These are phyloP conservation scores for Xylariaceae sp. DNA, from an alignment of 2,329 filamentous ascomycete genomes.

Conservation along the genomic window DNA sequence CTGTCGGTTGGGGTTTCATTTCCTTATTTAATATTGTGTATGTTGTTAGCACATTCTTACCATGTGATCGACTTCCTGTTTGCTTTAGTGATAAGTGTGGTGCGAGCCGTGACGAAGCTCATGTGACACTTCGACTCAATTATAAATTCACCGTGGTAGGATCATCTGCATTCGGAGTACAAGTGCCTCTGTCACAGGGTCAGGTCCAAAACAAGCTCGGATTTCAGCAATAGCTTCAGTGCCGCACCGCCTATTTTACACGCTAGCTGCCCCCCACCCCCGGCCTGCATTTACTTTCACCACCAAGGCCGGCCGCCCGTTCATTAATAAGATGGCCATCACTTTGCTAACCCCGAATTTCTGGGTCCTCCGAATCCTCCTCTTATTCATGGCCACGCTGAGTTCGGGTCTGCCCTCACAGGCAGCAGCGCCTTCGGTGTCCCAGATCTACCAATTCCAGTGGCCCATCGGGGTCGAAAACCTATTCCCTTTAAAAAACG, in stretches of 20 bases:
- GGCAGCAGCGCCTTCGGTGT: slow-evolving; percentile 8
- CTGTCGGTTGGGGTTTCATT: too few relatives aligned
- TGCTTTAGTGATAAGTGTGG: too few relatives aligned
- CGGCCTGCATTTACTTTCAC: neutral
- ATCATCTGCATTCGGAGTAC: too few relatives aligned
- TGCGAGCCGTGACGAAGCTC: too few relatives aligned
- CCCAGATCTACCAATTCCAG: slow-evolving; percentile 26
- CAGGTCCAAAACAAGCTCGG: too few relatives aligned
- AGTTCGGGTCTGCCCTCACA: slow-evolving; percentile 6
- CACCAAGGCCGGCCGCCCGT: neutral
- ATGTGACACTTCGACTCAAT: too few relatives aligned
- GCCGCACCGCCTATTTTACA: slow-evolving; percentile 14
- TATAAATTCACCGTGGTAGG: too few relatives aligned
- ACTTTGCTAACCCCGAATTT: slow-evolving; percentile 2
- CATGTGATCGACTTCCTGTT: too few relatives aligned
- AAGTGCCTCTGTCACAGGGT: too few relatives aligned
- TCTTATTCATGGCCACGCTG: slow-evolving; percentile 12
- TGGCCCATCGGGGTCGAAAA: slow-evolving; percentile 29
- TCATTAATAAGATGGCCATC: slow-evolving; percentile 13
- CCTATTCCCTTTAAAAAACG: slow-evolving; percentile 27
- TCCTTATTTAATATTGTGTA: too few relatives aligned
- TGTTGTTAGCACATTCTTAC: too few relatives aligned
- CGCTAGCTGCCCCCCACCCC: neutral
- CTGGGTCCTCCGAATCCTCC: neutral
- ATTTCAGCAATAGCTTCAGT: too few relatives aligned